Base-by-base conservation (phyloP, 2,329 filamentous ascomycete species). In the Hymenoscyphus repandus region DNA sequence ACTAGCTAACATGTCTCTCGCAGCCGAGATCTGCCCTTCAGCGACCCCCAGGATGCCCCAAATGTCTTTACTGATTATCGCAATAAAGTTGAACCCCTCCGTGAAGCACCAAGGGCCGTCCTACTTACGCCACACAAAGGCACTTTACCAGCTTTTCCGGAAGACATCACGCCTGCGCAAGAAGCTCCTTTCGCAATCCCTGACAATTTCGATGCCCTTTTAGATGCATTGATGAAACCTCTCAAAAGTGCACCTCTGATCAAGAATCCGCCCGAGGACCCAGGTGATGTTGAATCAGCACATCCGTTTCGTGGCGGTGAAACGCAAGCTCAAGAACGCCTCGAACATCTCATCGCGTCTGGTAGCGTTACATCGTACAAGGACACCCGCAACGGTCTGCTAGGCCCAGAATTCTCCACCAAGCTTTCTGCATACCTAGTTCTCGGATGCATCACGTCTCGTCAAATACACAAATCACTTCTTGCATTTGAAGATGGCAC, bases 21-120 rank as follows among this genome's bases (percentile, higher is more conserved):
- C 20, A 90, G 86, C 58, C 82, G 82, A 18, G 86, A 92, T 61
- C 65, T 86, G 0, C 77, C 80, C 0, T 74, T 87, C 42, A 63
- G 74, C 2, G 69, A 74, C 3, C 72, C 82, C 0, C 63, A 74
- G 31, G 77, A 88, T 2, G 72, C 90, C 1, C 85, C 86, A 2
- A 85, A 90, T 60, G 74, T 91, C 1, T 92, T 90, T 64, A 90
- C 88, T 0, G 77, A 77, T 0, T 92, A 86, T 59, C 78, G 86
- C 6, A 90, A 90, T 66, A 78, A 75, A 2, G 77, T 88, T 47
- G 87, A 90, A 57, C 86, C 86, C 0, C 71, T 91, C 2, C 77
- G 84, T 38, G 72, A 80, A 36, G 78, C 78, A 11, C 86, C 88
- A 3, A 77, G 86, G 37, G 64, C 72, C 1, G 64, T 74, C 1